phyloP scores from a whole-genome alignment of 768 basidiomycete genomes.

The Termitomyces sp. region DNA sequence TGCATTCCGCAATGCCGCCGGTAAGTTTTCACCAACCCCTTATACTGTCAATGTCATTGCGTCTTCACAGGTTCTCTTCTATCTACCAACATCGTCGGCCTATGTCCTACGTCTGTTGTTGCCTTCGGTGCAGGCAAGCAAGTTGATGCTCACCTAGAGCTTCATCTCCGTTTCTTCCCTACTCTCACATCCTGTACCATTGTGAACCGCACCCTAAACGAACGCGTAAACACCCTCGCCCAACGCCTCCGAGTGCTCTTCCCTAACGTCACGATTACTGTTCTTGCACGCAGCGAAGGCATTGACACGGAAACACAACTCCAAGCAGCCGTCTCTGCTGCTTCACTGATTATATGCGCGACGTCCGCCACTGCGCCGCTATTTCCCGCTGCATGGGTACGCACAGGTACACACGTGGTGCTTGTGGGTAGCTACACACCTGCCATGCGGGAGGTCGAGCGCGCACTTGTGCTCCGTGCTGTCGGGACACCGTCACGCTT shows the following conservation, averaged over 20 bases:
- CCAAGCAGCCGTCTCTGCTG: slow-evolving; percentile 27
- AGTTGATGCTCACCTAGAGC: slow-evolving; percentile 55
- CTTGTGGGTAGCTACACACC: slow-evolving; percentile 82
- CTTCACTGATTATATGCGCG: slow-evolving; percentile 67
- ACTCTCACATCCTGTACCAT: slow-evolving; percentile 51
- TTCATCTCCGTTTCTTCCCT: slow-evolving; percentile 54
- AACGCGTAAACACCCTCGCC: slow-evolving; percentile 37
- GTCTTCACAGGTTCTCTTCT: slow-evolving; percentile 54
- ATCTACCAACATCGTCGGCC: slow-evolving; percentile 50
- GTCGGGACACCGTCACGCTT: slow-evolving; percentile 26
- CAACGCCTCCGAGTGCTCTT: slow-evolving; percentile 18
- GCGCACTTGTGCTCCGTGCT: slow-evolving; percentile 48
- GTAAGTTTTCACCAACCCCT: slow-evolving; percentile 28
- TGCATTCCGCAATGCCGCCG: slow-evolving; percentile 77
- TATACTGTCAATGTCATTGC: neutral
- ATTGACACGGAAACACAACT: slow-evolving; percentile 9
- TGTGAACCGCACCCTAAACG: slow-evolving; percentile 53
- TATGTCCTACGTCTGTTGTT: slow-evolving; percentile 40
- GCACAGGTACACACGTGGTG: slow-evolving; percentile 60
- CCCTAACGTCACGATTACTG: slow-evolving; percentile 17
- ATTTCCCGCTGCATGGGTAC: slow-evolving; percentile 62
- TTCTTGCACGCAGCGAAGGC: slow-evolving; percentile 10
- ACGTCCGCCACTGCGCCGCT: slow-evolving; percentile 69
- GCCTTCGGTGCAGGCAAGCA: slow-evolving; percentile 75
- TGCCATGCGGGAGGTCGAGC: slow-evolving; percentile 72